A percentile compares a stretch with the other conserved stretches of the same genome.
phyloP scores from a whole-genome alignment of 805 yeast genomes.

The Candida verbasci region DNA sequence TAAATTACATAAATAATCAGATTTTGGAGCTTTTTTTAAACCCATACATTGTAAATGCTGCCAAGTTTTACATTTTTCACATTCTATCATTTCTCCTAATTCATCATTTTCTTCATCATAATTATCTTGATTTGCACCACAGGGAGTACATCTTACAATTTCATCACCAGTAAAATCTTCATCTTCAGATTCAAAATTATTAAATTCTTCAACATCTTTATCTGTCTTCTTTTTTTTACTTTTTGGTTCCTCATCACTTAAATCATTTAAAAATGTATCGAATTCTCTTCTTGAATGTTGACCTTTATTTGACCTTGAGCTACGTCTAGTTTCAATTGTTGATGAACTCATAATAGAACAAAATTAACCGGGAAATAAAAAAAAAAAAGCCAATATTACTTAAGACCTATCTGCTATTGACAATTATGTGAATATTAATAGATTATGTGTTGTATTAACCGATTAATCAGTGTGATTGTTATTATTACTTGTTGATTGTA shows the following conservation, averaged over 20 bases:
- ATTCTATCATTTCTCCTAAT: conserved; percentile 48
- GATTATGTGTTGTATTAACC: too few relatives aligned
- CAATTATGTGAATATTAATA: too few relatives aligned
- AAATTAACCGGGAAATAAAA: too few relatives aligned
- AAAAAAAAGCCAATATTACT: too few relatives aligned
- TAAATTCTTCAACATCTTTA: conserved; percentile 1
- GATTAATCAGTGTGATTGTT: too few relatives aligned
- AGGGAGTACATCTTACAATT: conserved; percentile 56
- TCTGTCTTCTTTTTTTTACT: conserved; percentile 4
- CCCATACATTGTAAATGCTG: conserved; percentile 67
- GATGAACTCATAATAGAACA: neutral
- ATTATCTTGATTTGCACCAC: conserved; percentile 56
- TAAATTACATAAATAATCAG: conserved; percentile 48
- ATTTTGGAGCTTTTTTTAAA: conserved; percentile 40
- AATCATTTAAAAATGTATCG: conserved; percentile 11
- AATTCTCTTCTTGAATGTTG: conserved; percentile 28
- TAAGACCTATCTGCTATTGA: too few relatives aligned
- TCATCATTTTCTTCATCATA: conserved; percentile 54
- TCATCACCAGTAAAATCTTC: conserved; percentile 18
- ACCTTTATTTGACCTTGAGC: conserved; percentile 37
- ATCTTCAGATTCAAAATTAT: conserved; percentile 10
- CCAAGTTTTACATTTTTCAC: conserved; percentile 67
- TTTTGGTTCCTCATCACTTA: neutral
- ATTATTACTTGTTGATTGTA: too few relatives aligned
- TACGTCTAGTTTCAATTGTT: conserved; percentile 20